Evolutionary conservation across 1,284 basidiomycete genomes (phyloP), one percentile per base, ranked within the genome.

Genomic region (Sporisorium reilianum): DNA sequence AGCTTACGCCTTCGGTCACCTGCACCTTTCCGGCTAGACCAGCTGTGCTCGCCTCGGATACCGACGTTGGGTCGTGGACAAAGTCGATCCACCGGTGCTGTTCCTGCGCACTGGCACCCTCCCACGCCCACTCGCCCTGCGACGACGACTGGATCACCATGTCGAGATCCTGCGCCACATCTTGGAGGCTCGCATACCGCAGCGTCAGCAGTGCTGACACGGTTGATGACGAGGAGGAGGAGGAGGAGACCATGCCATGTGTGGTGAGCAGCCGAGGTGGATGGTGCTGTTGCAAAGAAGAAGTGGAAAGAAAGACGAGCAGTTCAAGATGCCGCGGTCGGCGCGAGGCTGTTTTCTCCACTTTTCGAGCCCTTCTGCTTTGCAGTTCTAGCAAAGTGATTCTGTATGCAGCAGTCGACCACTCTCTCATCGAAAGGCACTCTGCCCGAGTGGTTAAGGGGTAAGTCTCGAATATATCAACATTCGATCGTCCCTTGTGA

Each of bases 361-460:
- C 41, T 42, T 22, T 23, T 8, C 7, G n/a, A 12, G n/a, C n/a
- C n/a, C n/a, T n/a, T n/a, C n/a, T n/a, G n/a, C n/a, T n/a, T n/a
- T n/a, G n/a, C n/a, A n/a, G 42, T 23, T 14, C 9, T 10, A 44
- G 5, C 22, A 44, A 44, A 12, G 41, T 10, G 16, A 2, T 10
- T 44, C 40, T 55, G 23, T 40, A 23, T 45, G 42, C 32, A 41
- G 30, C 6, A 3, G 3, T 12, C 11, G 12, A 14, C 32, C 32
- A 5, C 16, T 16, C 18, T 3, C 8, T 16, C 11, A n/a, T 40
- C 22, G 10, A 23, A 45, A 63, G 66, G 66, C 62, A 41, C 61
- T 70, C 56, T 70, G 67, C 58, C 67, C 67, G 67, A 70, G 67
- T 64, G 67, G 67, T 70, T 70, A 70, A 70, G 67, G 67, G 58